Percentiles rank a stretch among this genome's conserved stretches.
Evolutionary conservation across 2,329 filamentous ascomycete genomes (phyloP).

Genomic region (Sclerotinia trifoliorum): DNA sequence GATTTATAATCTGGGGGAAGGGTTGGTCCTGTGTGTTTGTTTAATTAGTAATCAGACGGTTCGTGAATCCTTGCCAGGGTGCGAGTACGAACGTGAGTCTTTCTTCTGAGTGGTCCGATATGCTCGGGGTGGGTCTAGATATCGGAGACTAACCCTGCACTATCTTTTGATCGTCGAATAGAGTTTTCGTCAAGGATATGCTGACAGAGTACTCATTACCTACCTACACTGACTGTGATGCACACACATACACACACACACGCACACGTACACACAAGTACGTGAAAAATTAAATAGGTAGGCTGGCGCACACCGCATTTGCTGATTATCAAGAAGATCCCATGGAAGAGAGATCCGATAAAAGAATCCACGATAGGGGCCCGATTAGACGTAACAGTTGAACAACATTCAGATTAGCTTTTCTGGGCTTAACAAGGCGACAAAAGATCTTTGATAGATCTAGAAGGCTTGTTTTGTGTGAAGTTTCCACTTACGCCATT

Average conservation of each 20-base stretch:
- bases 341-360: not conserved
- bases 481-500: not conserved
- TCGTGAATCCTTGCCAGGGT: too few species aligned
- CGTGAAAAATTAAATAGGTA: not conserved
- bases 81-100: too few species aligned
- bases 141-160: not conserved
- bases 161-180: not conserved
- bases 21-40: not conserved
- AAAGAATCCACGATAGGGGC: not conserved
- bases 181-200: not conserved
- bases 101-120: too few species aligned
- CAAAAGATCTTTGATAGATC: not conserved
- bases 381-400: not conserved
- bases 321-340: not conserved
- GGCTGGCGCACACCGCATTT: not conserved
- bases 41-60: not conserved
- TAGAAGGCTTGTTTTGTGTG: constrained; percentile 1
- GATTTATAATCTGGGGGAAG: not conserved
- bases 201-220: not conserved
- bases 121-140: too few species aligned
- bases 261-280: not conserved
- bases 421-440: not conserved
- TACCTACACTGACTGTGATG: too few species aligned
- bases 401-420: not conserved
- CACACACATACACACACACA: not conserved